Base-by-base conservation (phyloP, 2,329 filamentous ascomycete genomes). In the Rachicladosporium sp. region DNA sequence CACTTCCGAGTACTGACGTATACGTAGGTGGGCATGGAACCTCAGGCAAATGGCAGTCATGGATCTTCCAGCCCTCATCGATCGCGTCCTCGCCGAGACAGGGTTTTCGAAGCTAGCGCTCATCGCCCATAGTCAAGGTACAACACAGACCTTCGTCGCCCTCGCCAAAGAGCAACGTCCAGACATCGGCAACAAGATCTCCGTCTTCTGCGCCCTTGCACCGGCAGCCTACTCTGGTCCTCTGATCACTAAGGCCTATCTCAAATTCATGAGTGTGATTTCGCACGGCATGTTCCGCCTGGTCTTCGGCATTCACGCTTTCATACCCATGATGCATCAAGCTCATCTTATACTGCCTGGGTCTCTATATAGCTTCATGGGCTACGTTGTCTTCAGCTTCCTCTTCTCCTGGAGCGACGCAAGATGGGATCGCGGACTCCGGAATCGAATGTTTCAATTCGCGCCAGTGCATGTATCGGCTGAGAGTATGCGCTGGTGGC, bases 401-500 rank as follows among this genome's bases (percentile, higher is more conserved):
- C 66, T 96, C 1, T 95, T 96, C 59, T 73, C 80, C 55, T 96
- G 89, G 88, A 78, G 75, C 0, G 88, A 96, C 55, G 65, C 60
- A 7, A 74, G 85, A 6, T 95, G 89, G 89, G 89, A 95, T 46
- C 74, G 78, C 6, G 84, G 71, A 5, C 64, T 94, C 10, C 71
- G 83, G 43, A 66, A 85, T 55, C 78, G 89, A 32, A 81, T 93
- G 73, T 95, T 96, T 58, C 85, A 91, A 52, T 95, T 93, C 49
- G 78, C 86, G 0, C 89, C 89, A 1, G 85, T 93, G 0, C 93
- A 93, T 52, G 85, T 95, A 37, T 86, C 80, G 50, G 75, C 85
- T 1, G 87, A 95, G 63, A 81, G 78, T 43, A 94, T 95, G 85
- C 72, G 85, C 4, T 96, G 89, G 89, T 95, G 89, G 89, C 71